Conservation (phyloP, 2,329 filamentous ascomycete genomes). For the Pseudogymnoascus sp. region DNA sequence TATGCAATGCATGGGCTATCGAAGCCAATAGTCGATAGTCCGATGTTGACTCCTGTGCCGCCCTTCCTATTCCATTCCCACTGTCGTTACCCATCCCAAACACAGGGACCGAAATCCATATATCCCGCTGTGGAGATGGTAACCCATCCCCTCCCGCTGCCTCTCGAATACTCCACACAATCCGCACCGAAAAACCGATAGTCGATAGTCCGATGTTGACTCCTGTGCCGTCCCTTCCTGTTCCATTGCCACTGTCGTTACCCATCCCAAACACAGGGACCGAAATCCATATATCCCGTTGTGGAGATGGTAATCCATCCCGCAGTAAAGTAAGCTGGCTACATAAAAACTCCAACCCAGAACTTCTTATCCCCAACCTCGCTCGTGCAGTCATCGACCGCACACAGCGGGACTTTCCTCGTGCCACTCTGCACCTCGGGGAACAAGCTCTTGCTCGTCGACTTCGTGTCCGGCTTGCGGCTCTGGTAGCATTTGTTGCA, state of each 20-base stretch:
- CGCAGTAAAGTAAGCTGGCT: neutral
- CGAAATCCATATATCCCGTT: neutral
- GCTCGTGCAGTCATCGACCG: slow-evolving; percentile 46
- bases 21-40: neutral
- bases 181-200: too few relatives aligned
- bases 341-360: slow-evolving; percentile 52
- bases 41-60: neutral
- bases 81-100: neutral
- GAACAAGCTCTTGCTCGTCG: slow-evolving; percentile 27
- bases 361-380: slow-evolving; percentile 45
- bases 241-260: neutral
- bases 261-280: neutral
- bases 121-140: neutral
- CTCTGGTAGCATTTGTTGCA: slow-evolving; percentile 53
- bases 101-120: neutral
- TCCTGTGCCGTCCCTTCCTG: neutral
- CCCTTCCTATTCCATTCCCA: neutral
- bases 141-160: too few relatives aligned
- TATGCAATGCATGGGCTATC: slow-evolving; percentile 1
- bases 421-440: neutral
- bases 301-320: neutral
- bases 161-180: too few relatives aligned
- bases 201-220: neutral
- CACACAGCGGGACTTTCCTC: slow-evolving; percentile 34
- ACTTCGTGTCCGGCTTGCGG: slow-evolving; percentile 34